phyloP scores from a whole-genome alignment of 1,284 basidiomycete species.

The Malassezia sp. region DNA sequence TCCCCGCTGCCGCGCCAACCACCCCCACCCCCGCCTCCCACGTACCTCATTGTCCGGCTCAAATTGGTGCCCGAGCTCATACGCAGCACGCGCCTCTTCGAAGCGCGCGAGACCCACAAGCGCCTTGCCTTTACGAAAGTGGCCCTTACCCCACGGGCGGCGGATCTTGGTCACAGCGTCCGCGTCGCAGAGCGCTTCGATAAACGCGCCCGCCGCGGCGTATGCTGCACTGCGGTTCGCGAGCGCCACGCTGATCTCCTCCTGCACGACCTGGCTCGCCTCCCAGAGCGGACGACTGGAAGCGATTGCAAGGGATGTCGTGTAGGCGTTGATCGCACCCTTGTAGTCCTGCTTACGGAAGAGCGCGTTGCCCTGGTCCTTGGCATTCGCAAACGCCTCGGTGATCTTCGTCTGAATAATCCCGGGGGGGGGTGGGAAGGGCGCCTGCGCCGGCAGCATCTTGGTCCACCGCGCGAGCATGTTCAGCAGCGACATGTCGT shows the following conservation, averaged over 20 bases:
- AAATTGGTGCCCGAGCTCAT: constrained; percentile 72
- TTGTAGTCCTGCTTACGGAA: constrained; percentile 51
- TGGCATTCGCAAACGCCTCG: constrained; percentile 39
- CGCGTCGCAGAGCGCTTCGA: constrained; percentile 77
- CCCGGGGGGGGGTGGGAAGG: constrained; percentile 42
- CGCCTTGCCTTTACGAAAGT: constrained; percentile 83
- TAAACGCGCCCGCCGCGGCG: constrained; percentile 62
- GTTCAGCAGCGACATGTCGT: constrained; percentile 41
- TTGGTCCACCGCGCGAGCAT: constrained; percentile 38
- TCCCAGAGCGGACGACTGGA: constrained; percentile 83
- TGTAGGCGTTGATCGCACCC: constrained; percentile 73
- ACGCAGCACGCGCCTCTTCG: constrained; percentile 69
- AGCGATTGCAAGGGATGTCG: constrained; percentile 68
- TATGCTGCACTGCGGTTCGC: constrained; percentile 85
- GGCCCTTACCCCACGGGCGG: constrained; percentile 83
- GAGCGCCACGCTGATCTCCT: constrained; percentile 75
- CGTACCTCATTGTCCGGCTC: constrained; percentile 68
- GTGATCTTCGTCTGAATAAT: constrained; percentile 37
- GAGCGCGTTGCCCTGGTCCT: constrained; percentile 39
- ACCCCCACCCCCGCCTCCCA: constrained; percentile 18
- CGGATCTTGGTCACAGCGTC: constrained; percentile 76
- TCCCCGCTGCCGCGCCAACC: constrained; percentile 14
- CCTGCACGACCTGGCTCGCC: constrained; percentile 63
- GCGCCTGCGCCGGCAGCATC: constrained; percentile 34
- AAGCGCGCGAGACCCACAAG: constrained; percentile 62